These are phyloP conservation scores for Suhomyces sp. DNA, from an alignment of 805 yeast genomes.

Conservation along the genomic window DNA sequence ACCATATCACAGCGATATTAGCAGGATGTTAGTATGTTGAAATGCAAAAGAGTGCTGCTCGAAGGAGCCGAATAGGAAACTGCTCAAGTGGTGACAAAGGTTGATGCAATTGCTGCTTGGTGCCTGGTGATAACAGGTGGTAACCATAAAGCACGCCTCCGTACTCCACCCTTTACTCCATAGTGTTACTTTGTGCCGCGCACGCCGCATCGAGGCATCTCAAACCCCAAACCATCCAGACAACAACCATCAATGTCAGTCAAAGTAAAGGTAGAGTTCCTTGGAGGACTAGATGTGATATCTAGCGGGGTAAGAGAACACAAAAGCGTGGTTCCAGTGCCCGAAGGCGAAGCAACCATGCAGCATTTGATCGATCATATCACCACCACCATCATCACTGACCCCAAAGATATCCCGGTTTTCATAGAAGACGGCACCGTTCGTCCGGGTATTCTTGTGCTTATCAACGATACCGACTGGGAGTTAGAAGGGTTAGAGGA, in stretches of 20 bases:
- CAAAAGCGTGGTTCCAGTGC: constrained; percentile 43
- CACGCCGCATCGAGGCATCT: background rate
- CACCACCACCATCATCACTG: constrained; percentile 50
- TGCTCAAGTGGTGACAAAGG: no score
- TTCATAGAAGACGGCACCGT: constrained; percentile 79
- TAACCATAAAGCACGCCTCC: no score
- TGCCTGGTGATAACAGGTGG: no score
- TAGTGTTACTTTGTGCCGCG: background rate
- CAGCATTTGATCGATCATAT: constrained; percentile 58
- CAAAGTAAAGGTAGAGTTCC: constrained; percentile 41
- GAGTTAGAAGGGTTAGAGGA: constrained; percentile 88
- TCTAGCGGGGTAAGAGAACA: constrained; percentile 59
- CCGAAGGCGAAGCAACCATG: constrained; percentile 41
- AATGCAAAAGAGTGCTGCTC: no score
- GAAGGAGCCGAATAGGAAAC: no score
- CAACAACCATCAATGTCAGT: constrained; percentile 17
- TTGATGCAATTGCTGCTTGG: no score
- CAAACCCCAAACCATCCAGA: background rate
- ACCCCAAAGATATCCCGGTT: constrained; percentile 63
- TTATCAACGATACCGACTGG: constrained; percentile 96
- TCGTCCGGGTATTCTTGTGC: constrained; percentile 88
- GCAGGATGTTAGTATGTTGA: no score
- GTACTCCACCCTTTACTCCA: no score
- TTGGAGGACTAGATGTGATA: constrained; percentile 83
- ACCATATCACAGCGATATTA: no score